A percentile compares a stretch with the other conserved stretches of the same genome.
phyloP scores from a whole-genome alignment of 306 rosid genomes.

The Acmispon strigosus region DNA sequence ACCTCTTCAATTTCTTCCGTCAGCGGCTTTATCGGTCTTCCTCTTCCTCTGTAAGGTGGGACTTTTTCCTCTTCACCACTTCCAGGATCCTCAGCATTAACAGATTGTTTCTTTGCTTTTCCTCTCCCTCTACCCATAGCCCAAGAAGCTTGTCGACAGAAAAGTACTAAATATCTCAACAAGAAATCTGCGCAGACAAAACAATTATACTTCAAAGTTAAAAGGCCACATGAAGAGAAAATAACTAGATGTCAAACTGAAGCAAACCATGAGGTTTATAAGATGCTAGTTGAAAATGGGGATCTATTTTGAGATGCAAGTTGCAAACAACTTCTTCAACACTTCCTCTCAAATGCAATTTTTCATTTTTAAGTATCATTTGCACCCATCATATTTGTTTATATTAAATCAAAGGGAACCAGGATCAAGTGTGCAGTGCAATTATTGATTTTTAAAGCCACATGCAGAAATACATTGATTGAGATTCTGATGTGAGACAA shows the following conservation, averaged over 20 bases:
- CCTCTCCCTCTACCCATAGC: conserved; percentile 71
- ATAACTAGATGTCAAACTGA: conserved; percentile 5
- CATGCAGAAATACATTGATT: background rate
- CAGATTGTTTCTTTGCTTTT: conserved; percentile 59
- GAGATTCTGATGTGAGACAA: background rate
- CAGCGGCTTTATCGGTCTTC: conserved; percentile 47
- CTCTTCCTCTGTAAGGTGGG: conserved; percentile 49
- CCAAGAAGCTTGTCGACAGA: conserved; percentile 13
- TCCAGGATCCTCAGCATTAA: conserved; percentile 41
- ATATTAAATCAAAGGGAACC: background rate
- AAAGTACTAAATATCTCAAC: conserved; percentile 11
- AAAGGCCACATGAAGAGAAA: conserved; percentile 13
- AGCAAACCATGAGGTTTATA: conserved; percentile 5
- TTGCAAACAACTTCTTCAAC: conserved; percentile 13
- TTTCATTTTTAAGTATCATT: background rate
- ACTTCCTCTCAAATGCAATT: background rate
- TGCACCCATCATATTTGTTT: background rate
- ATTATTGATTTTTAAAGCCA: too few species aligned
- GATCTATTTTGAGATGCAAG: background rate
- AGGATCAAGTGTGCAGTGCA: background rate
- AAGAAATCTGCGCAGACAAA: conserved; percentile 30
- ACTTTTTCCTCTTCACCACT: conserved; percentile 51
- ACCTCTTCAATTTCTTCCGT: conserved; percentile 46
- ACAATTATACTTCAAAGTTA: conserved; percentile 17
- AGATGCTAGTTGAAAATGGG: background rate